Conservation (phyloP, 257 asterid species). For the Solanum peruvianum region DNA sequence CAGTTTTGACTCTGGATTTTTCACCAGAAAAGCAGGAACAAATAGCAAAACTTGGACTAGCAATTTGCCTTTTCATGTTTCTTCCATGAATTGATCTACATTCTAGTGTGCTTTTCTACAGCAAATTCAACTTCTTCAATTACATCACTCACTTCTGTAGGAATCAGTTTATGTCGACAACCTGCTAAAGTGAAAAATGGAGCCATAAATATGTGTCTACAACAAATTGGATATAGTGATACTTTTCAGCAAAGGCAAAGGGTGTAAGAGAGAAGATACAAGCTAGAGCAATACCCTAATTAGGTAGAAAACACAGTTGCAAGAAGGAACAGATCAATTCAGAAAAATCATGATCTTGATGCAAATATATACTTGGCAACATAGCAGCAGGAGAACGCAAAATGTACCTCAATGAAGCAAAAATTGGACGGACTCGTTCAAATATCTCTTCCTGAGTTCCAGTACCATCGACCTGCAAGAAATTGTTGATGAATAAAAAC, state of each 20-base stretch:
- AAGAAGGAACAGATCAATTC: background rate
- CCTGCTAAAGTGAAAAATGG: background rate
- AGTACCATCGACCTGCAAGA: conserved; percentile 69
- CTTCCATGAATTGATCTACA: background rate
- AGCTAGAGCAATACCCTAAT: background rate
- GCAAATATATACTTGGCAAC: background rate
- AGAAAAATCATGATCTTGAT: background rate
- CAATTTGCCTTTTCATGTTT: background rate
- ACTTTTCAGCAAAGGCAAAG: background rate
- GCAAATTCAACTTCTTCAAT: background rate
- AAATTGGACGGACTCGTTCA: conserved; percentile 59
- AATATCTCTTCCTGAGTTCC: conserved; percentile 85
- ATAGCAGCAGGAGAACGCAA: background rate
- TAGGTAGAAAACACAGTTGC: background rate
- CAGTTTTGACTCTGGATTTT: background rate
- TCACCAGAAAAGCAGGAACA: background rate
- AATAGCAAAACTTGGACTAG: background rate
- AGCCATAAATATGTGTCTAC: background rate
- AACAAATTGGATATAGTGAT: background rate
- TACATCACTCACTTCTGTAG: background rate
- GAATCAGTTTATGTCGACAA: background rate
- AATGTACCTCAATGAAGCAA: conserved; percentile 47
- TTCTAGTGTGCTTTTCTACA: background rate
- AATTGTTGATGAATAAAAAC: background rate
- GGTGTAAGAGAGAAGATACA: background rate